phyloP scores from a whole-genome alignment of 2,329 filamentous ascomycete species.

The Exserohilum turcica region DNA sequence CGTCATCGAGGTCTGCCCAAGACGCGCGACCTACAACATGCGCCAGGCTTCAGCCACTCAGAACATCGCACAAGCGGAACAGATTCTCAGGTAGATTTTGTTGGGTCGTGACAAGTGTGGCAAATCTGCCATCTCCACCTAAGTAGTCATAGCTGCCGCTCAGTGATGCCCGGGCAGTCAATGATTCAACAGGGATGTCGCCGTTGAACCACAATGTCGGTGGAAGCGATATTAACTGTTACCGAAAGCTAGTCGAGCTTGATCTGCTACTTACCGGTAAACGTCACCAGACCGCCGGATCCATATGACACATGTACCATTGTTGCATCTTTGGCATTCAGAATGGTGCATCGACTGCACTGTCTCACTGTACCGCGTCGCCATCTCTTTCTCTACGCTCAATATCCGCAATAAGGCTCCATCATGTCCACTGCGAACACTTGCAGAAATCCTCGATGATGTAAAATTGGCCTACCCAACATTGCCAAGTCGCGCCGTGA shows the following conservation, averaged over 20 bases:
- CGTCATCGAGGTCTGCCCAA: constrained; percentile 3
- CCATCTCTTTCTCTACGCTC: background rate
- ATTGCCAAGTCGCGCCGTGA: constrained; percentile 6
- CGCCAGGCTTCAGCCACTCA: background rate
- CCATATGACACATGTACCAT: background rate
- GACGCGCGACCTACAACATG: background rate
- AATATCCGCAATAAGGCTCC: background rate
- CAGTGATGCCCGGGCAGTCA: constrained; percentile 7
- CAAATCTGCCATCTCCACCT: background rate
- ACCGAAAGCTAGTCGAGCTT: background rate
- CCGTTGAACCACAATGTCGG: background rate
- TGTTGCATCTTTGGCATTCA: background rate
- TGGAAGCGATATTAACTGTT: constrained; percentile 9
- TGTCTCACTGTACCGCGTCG: background rate
- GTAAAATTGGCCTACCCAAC: constrained; percentile 4
- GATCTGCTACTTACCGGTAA: background rate
- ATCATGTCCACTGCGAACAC: background rate
- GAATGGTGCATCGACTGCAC: background rate
- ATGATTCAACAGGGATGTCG: background rate
- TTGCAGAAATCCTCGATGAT: background rate
- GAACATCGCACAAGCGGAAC: background rate
- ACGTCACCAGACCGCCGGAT: constrained; percentile 7
- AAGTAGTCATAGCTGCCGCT: background rate
- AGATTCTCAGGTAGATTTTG: background rate
- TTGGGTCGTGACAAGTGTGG: background rate